Evolutionary conservation across 176 grass and related monocot genomes (phyloP).

Genomic region (Guadua angustifolia): DNA sequence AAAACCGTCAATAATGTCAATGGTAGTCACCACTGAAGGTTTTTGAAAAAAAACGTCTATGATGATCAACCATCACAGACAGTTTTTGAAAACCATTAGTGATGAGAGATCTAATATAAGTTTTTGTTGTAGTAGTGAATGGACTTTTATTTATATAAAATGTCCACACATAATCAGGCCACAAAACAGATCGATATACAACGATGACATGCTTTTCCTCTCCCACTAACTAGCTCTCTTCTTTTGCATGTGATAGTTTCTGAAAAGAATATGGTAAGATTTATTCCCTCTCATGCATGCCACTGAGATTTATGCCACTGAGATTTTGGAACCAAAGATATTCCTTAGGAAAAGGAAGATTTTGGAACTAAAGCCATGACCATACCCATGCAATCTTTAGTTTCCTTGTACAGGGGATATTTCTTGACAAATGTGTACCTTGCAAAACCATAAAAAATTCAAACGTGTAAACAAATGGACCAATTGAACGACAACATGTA

Average conservation of each 20-base stretch:
- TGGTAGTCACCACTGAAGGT: too few species aligned
- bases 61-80: too few species aligned
- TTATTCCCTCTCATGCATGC: slow-evolving; percentile 39
- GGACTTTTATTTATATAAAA: too few species aligned
- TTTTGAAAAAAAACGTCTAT: too few species aligned
- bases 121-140: too few species aligned
- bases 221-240: slow-evolving; percentile 30
- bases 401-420: slow-evolving; percentile 20
- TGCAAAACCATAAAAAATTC: not conserved
- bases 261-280: slow-evolving; percentile 42
- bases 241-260: slow-evolving; percentile 54
- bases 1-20: too few species aligned
- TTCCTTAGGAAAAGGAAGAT: slow-evolving; percentile 23
- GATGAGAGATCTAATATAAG: too few species aligned
- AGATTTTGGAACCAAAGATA: slow-evolving; percentile 49
- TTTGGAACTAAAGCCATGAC: slow-evolving; percentile 44
- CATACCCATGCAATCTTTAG: slow-evolving; percentile 12
- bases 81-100: too few species aligned
- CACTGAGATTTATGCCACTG: not conserved
- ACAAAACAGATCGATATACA: too few species aligned
- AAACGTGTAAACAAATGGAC: slow-evolving; percentile 27
- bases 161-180: too few species aligned
- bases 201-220: slow-evolving; percentile 33
- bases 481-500: not conserved
- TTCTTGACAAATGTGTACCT: slow-evolving; percentile 25